These are phyloP conservation scores for Magnusiomyces suaveolens DNA, from an alignment of 1,139 yeast genomes.

Conservation along the genomic window DNA sequence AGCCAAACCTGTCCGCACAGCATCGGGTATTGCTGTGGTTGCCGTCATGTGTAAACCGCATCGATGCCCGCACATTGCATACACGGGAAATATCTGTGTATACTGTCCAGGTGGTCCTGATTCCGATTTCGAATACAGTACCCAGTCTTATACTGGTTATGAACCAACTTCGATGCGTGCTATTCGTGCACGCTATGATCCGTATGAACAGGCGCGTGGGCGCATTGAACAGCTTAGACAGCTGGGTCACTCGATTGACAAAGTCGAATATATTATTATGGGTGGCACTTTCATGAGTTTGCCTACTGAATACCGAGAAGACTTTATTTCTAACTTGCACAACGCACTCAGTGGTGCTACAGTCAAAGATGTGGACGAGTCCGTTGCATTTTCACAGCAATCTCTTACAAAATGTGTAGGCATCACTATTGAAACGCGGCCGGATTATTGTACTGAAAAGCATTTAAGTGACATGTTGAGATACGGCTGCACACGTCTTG, in stretches of 20 bases:
- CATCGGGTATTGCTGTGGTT: conserved; percentile 94
- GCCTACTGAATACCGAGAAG: conserved; percentile 81
- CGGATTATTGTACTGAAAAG: conserved; percentile 95
- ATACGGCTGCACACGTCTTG: conserved; percentile 94
- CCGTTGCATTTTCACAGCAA: conserved; percentile 84
- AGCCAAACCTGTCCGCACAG: conserved; percentile 97
- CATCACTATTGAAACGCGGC: conserved; percentile 95
- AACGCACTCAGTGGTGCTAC: conserved; percentile 92
- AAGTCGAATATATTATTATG: conserved; percentile 95
- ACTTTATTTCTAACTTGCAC: conserved; percentile 78
- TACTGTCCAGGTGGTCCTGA: conserved; percentile 99
- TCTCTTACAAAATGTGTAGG: conserved; percentile 97
- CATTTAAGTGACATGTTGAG: conserved; percentile 91
- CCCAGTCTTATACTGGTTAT: conserved; percentile 96
- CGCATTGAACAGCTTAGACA: conserved; percentile 91
- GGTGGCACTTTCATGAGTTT: conserved; percentile 98
- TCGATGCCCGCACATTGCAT: conserved; percentile 97
- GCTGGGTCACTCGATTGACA: conserved; percentile 92
- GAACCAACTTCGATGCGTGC: conserved; percentile 99
- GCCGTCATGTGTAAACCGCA: conserved; percentile 99
- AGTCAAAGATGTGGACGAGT: conserved; percentile 82
- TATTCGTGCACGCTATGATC: conserved; percentile 93
- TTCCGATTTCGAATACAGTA: conserved; percentile 92
- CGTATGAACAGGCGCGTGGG: conserved; percentile 97
- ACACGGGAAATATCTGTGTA: conserved; percentile 96